Percentiles rank a stretch among this genome's conserved stretches.
Evolutionary conservation across 176 grass and related monocot genomes (phyloP).

Genomic region (Themeda triandra): DNA sequence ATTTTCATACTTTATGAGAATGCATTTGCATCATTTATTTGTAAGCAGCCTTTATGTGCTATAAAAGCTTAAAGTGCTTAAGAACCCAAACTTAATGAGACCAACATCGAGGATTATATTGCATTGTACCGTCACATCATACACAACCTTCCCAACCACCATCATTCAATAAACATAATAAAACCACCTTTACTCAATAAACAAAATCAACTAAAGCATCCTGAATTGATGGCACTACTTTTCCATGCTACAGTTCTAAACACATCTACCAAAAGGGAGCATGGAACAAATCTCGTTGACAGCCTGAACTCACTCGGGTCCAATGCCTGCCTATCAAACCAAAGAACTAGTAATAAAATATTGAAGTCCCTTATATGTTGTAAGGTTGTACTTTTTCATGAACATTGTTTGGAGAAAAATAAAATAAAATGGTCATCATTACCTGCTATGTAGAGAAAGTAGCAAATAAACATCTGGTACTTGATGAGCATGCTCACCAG

Average conservation of each 20-base stretch:
- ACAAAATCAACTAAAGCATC: neutral
- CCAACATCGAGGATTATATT: neutral
- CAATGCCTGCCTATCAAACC: neutral
- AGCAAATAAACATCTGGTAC: constrained; percentile 97
- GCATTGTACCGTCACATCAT: neutral
- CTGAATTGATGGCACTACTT: neutral
- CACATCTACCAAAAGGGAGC: neutral
- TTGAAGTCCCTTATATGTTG: neutral
- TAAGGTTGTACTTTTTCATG: neutral
- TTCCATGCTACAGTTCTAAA: neutral
- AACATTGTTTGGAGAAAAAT: neutral
- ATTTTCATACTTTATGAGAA: neutral
- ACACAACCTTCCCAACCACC: neutral
- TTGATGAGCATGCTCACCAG: constrained; percentile 76
- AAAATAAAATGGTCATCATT: neutral
- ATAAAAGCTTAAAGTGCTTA: neutral
- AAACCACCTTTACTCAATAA: neutral
- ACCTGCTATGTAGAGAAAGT: constrained; percentile 98
- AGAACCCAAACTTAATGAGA: neutral
- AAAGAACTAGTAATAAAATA: neutral
- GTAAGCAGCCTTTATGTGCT: neutral
- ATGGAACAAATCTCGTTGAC: neutral
- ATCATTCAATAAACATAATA: neutral
- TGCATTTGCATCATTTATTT: neutral
- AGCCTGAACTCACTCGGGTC: neutral